Evolutionary conservation across 1,284 basidiomycete genomes (phyloP).

Genomic region (Abortiporus biennis): DNA sequence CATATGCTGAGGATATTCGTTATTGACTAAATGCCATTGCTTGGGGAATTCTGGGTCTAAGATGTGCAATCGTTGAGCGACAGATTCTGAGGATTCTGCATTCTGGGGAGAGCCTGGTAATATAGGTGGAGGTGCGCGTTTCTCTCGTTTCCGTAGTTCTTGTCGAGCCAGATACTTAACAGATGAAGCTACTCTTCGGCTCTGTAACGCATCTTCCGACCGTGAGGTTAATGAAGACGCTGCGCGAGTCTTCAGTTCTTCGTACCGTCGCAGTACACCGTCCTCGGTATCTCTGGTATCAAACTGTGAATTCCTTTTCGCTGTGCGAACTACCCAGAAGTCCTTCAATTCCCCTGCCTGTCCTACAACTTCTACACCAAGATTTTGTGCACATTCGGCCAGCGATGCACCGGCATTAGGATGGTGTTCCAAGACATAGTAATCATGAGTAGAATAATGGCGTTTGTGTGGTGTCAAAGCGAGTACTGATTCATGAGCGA

Average conservation of each 20-base stretch:
- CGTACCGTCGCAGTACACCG: constrained; percentile 46
- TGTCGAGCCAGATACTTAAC: constrained; percentile 56
- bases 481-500: constrained; percentile 19
- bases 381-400: constrained; percentile 47
- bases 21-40: constrained; percentile 94
- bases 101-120: constrained; percentile 21
- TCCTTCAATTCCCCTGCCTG: constrained; percentile 80
- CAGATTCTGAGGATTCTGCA: constrained; percentile 34
- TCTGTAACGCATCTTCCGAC: constrained; percentile 32
- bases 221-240: constrained; percentile 26
- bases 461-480: constrained; percentile 36
- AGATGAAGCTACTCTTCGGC: constrained; percentile 42
- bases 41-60: constrained; percentile 81
- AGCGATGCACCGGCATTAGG: constrained; percentile 49
- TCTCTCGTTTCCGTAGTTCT: constrained; percentile 54
- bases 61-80: constrained; percentile 65
- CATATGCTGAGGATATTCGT: constrained; percentile 68
- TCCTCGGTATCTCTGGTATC: constrained; percentile 31
- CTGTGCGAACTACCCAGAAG: constrained; percentile 80
- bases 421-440: constrained; percentile 83
- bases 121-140: constrained; percentile 62
- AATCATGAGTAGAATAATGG: constrained; percentile 77
- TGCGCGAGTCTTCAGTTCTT: constrained; percentile 37
- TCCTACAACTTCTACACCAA: constrained; percentile 86
- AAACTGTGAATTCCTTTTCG: constrained; percentile 28